Percentiles rank a stretch among this genome's conserved stretches.
Evolutionary conservation across 2,329 filamentous ascomycete species (phyloP).

Genomic region (Arthrobotrys sphaeroides): DNA sequence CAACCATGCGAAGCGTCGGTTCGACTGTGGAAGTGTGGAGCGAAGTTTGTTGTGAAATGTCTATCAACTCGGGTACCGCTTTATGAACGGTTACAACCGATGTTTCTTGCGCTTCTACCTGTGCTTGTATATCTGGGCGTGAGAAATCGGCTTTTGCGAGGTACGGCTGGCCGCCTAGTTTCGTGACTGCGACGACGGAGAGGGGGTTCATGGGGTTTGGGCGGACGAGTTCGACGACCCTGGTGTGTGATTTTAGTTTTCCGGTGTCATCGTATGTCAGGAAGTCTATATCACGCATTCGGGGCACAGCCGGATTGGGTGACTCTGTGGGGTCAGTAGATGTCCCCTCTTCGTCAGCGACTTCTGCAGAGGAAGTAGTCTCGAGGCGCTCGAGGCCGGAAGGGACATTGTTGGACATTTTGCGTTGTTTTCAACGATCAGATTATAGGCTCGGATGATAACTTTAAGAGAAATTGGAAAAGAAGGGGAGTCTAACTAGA

Average conservation of each 20-base stretch:
- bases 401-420: not conserved
- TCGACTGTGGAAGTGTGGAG: no score
- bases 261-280: not conserved
- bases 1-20: conserved; percentile 27
- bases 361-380: not conserved
- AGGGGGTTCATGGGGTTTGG: not conserved
- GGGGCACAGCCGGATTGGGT: not conserved
- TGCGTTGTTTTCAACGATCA: not conserved
- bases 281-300: conserved; percentile 1
- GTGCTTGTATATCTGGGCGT: conserved; percentile 2
- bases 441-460: not conserved
- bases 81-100: not conserved
- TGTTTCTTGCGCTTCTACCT: conserved; percentile 15
- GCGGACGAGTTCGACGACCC: conserved; percentile 17
- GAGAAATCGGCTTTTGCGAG: conserved; percentile 19
- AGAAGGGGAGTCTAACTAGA: not conserved
- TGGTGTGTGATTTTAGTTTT: not conserved
- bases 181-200: conserved; percentile 35
- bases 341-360: not conserved
- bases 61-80: not conserved
- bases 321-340: not conserved
- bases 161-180: conserved; percentile 10
- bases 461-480: no score
- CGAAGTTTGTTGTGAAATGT: not conserved
- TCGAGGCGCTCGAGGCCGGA: not conserved